These are phyloP conservation scores for Phytophthora idaei DNA, from an alignment of 352 stramenopile genomes.

Conservation along the genomic window DNA sequence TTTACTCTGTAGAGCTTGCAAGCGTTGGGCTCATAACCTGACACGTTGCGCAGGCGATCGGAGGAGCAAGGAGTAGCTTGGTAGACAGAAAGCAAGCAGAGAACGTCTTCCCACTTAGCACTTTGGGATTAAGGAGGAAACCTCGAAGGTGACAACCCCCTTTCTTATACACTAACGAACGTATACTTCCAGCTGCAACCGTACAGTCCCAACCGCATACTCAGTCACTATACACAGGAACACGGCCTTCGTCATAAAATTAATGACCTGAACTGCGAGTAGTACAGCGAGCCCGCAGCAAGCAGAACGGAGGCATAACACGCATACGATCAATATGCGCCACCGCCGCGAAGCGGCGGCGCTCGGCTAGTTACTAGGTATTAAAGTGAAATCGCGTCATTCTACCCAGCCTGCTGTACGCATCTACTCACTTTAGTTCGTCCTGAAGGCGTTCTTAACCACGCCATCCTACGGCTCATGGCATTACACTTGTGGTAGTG, in stretches of 20 bases:
- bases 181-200: not conserved
- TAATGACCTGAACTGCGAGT: no score
- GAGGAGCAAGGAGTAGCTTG: not conserved
- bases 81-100: not conserved
- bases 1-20: not conserved
- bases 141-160: constrained; percentile 6
- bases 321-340: no score
- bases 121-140: constrained; percentile 13
- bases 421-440: no score
- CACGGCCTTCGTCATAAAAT: not conserved
- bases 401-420: no score
- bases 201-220: not conserved
- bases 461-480: no score
- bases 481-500: no score
- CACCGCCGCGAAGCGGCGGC: no score
- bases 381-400: no score
- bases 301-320: no score
- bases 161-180: not conserved
- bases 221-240: not conserved
- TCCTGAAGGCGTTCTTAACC: no score
- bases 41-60: not conserved
- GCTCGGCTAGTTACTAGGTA: no score
- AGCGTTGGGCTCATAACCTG: not conserved
- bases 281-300: no score
- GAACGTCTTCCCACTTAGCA: not conserved